phyloP scores from a whole-genome alignment of 495 filamentous ascomycete species.

The Tirmania nivea region DNA sequence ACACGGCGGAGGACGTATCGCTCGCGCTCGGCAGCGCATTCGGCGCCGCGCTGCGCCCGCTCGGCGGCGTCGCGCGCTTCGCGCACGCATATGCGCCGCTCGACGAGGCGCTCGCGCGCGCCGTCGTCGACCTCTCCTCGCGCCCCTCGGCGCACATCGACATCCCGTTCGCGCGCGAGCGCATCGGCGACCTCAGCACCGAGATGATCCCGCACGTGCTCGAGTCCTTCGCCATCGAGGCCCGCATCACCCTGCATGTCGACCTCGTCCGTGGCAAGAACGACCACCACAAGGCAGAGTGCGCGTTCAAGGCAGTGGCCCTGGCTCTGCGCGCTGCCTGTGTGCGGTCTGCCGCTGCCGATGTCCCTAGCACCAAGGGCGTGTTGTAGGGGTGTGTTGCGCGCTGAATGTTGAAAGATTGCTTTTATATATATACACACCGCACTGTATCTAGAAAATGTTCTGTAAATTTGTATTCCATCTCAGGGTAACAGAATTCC shows the following conservation, averaged over 20 bases:
- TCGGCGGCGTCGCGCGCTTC: conserved; percentile 68
- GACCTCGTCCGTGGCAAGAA: conserved; percentile 73
- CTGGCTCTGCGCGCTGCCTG: conserved; percentile 61
- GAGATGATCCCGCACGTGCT: conserved; percentile 97
- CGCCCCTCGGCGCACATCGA: conserved; percentile 68
- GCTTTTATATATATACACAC: no score
- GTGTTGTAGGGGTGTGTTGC: no score
- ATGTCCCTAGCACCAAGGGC: conserved; percentile 89
- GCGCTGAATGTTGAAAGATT: no score
- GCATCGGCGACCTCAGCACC: conserved; percentile 73
- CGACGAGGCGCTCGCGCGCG: conserved; percentile 83
- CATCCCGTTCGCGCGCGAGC: conserved; percentile 64
- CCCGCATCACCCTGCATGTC: conserved; percentile 81
- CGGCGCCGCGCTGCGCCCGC: conserved; percentile 47
- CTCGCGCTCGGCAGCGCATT: conserved; percentile 77
- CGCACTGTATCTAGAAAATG: no score
- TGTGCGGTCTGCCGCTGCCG: conserved; percentile 47
- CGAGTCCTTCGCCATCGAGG: conserved; percentile 76
- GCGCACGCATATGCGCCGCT: conserved; percentile 77
- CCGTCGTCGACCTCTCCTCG: conserved; percentile 83
- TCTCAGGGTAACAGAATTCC: no score
- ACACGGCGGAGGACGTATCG: conserved; percentile 90
- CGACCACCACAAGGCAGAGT: conserved; percentile 92
- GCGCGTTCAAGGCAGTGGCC: conserved; percentile 89
- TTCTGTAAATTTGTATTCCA: no score